Base-by-base conservation (phyloP, 257 asterid genomes). In the Penstemon eatonii region DNA sequence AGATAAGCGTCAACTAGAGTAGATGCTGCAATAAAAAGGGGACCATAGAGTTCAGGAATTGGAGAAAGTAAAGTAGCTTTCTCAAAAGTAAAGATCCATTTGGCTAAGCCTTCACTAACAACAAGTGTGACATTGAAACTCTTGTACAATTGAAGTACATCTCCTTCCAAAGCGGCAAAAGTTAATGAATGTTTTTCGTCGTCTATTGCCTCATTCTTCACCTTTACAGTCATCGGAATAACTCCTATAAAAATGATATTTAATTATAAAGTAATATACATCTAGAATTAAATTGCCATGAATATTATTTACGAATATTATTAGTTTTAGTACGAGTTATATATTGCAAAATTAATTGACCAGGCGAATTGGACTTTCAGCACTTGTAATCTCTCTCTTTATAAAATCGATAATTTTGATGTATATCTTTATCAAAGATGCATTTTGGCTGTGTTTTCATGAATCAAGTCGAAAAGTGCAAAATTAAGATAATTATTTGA, bases 41-140 rank as follows among this genome's bases (percentile, higher is more conserved):
- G 56, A 11, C 11, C 19, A 25, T 44, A 63, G 4, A 2, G 7
- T 45, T 18, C 67, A 0, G 67, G 67, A 18, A 42, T 36, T 9
- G 67, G 67, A 44, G 55, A 8, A 7, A 45, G 25, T 42, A 45
- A 4, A 18, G 33, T 18, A 44, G 38, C 15, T 25, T 58, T 70
- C 73, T 76, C 85, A 40, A n/a, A 76, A 4, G 39, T 67, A 6
- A 80, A 4, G 4, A 12, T 76, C 79, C 80, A 76, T 11, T 67
- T 59, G 10, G 54, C 80, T 13, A 33, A 57, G 49, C 80, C 80
- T 18, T 74, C 75, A 4, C 55, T 67, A 42, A 70, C 75, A 3
- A 0, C n/a, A 18, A 80, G 18, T 3, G 68, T 73, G 8, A 8
- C 56, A 37, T 40, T 53, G 11, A 80, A 76, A 41, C 57, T 73